Conservation (phyloP, 495 filamentous ascomycete genomes). For the Terfezia boudieri region DNA sequence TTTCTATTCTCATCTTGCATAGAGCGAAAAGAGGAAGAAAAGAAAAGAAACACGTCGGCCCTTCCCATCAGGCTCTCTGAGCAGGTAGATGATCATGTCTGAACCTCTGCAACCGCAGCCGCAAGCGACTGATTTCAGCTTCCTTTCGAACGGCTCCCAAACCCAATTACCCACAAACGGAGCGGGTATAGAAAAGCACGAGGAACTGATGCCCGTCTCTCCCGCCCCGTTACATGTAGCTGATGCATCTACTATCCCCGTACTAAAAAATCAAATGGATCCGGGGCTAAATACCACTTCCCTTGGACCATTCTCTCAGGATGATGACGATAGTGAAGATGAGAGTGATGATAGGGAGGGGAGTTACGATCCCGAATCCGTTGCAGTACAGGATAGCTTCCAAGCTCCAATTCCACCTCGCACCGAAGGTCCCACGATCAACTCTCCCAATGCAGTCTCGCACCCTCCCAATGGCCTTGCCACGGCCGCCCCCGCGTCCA, state of each 20-base stretch:
- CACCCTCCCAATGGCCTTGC: background rate
- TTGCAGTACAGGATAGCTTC: conserved; percentile 11
- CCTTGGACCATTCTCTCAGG: conserved; percentile 9
- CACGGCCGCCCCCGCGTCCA: background rate
- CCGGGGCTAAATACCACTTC: conserved; percentile 14
- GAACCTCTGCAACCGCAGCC: too few species aligned
- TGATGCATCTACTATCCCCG: conserved; percentile 15
- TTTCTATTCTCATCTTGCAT: too few species aligned
- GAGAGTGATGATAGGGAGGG: conserved; percentile 16
- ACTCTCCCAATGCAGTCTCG: background rate
- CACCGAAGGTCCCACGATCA: background rate
- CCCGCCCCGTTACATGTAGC: conserved; percentile 18
- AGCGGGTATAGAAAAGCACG: background rate
- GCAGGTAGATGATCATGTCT: too few species aligned
- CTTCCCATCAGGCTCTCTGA: too few species aligned
- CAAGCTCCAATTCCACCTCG: conserved; percentile 9
- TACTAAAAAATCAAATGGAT: conserved; percentile 20
- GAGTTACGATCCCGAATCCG: conserved; percentile 9
- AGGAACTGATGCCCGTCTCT: conserved; percentile 17
- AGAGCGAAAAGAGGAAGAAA: too few species aligned
- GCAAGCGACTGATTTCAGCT: background rate
- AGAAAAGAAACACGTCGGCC: too few species aligned
- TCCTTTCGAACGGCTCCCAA: background rate
- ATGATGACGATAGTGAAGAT: conserved; percentile 15
- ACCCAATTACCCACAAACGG: background rate